Evolutionary conservation across 495 filamentous ascomycete species (phyloP).

Genomic region (Lasiosphaeris hirsuta): DNA sequence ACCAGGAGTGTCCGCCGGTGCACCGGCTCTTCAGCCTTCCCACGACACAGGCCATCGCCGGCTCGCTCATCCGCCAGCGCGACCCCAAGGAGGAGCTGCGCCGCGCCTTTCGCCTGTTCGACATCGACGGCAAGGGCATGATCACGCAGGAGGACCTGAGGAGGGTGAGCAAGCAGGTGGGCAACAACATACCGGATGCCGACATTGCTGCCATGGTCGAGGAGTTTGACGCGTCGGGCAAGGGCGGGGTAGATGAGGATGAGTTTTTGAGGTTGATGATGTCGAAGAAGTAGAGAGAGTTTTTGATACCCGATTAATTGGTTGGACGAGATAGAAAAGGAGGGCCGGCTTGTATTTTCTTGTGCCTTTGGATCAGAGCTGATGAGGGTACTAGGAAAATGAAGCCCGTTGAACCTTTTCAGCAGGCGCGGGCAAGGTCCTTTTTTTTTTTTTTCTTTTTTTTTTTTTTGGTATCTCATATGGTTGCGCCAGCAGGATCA

Average conservation of each 20-base stretch:
- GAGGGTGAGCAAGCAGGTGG: slow-evolving; percentile 83
- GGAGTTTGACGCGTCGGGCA: slow-evolving; percentile 94
- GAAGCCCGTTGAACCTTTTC: no score
- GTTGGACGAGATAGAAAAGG: background rate
- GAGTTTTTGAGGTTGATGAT: slow-evolving; percentile 67
- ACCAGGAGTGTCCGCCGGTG: slow-evolving; percentile 36
- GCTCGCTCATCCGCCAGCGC: slow-evolving; percentile 70
- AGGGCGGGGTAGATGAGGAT: slow-evolving; percentile 82
- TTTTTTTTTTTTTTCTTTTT: no score
- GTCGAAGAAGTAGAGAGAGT: slow-evolving; percentile 25
- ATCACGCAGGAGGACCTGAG: slow-evolving; percentile 84
- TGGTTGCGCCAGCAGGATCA: no score
- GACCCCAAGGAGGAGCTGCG: slow-evolving; percentile 91
- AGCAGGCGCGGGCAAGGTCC: no score
- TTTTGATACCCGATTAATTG: background rate
- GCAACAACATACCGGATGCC: slow-evolving; percentile 87
- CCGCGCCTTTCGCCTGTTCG: slow-evolving; percentile 88
- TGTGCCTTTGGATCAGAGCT: background rate
- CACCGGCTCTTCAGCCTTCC: slow-evolving; percentile 35
- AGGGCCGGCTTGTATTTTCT: background rate
- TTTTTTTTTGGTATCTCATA: no score
- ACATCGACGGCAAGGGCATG: slow-evolving; percentile 66
- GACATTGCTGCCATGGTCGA: slow-evolving; percentile 95
- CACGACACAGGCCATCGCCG: slow-evolving; percentile 72
- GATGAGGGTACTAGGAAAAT: background rate